Evolutionary conservation across 208 protist species (phyloP), one percentile per base, ranked within the genome.

Genomic region (Wallacemonas rigidus): DNA sequence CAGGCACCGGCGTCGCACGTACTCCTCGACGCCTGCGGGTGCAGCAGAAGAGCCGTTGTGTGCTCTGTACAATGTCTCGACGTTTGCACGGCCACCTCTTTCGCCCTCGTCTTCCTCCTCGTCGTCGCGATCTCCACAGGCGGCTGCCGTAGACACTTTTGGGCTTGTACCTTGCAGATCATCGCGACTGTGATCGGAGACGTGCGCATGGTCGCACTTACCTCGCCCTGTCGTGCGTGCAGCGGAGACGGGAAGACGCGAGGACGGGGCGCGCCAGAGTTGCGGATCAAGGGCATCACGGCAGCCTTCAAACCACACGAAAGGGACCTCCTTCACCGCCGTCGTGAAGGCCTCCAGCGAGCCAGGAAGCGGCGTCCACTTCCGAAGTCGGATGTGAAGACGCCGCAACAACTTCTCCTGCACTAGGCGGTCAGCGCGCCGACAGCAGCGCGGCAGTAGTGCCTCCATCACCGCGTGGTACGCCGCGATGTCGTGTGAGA

Each of bases 381-480:
- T 78, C 36, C 63, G 74, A 54, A 86, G 55, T 12, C 57, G 57
- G 12, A 74, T 62, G 55, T 93, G 83, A 56, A 88, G 67, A 39
- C 62, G 64, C 3, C 65, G 45, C 26, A 94, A 69, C 48, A 67
- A 70, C 38, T 56, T 41, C 73, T 96, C 89, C 68, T 95, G 82
- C n/a, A 51, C 17, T 2, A 96, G 67, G 14, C 82, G 82, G 69
- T 94, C 84, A 36, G 74, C 65, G 44, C 89, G 87, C 15, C 84
- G 82, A 61, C 80, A 91, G 75, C 88, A 92, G 35, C 79, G 72
- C 2, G 69, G 62, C 14, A 79, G 83, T 44, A 85, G 60, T 64
- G 81, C 79, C 72, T 96, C 88, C 68, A 82, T 79, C 54, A 83
- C 70, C 44, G 88, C 88, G 65, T 94, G 86, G 60, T 82, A 87